Conservation (phyloP, 805 yeast species). For the Citeromyces nyonsensis region DNA sequence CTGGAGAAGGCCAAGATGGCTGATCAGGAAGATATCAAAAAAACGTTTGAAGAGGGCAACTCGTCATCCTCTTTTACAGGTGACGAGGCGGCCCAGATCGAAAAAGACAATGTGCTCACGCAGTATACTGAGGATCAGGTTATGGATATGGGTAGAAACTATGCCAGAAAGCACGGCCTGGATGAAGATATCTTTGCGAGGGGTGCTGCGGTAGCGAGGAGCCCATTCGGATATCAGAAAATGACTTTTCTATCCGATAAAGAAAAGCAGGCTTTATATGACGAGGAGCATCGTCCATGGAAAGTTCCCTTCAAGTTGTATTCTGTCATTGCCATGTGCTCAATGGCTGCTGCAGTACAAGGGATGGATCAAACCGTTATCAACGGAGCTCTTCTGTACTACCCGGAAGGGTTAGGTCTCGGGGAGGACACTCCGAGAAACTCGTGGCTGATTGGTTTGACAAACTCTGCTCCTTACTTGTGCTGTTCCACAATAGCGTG, state of each 20-base stretch:
- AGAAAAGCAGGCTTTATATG: conserved; percentile 32
- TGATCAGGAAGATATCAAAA: too few species aligned
- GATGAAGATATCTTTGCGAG: conserved; percentile 44
- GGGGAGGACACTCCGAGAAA: conserved; percentile 26
- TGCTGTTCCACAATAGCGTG: conserved; percentile 46
- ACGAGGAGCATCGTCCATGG: conserved; percentile 31
- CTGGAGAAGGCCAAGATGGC: too few species aligned
- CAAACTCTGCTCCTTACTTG: conserved; percentile 58
- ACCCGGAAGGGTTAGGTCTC: conserved; percentile 39
- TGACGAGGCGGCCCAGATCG: conserved; percentile 1
- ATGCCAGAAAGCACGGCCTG: conserved; percentile 38
- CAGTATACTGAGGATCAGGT: conserved; percentile 49
- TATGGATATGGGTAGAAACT: conserved; percentile 54
- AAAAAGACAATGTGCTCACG: conserved; percentile 27
- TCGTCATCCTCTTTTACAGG: conserved; percentile 1
- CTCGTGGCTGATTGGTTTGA: conserved; percentile 44
- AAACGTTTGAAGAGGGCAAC: neutral
- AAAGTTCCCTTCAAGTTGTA: conserved; percentile 26
- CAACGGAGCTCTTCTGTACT: conserved; percentile 55
- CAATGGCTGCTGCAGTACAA: conserved; percentile 67
- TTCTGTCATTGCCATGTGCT: conserved; percentile 47
- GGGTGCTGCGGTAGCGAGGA: conserved; percentile 56
- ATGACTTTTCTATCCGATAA: conserved; percentile 39
- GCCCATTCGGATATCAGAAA: conserved; percentile 38
- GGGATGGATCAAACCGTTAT: conserved; percentile 73